Evolutionary conservation across 306 rosid species (phyloP).

Genomic region (Dryas drummondii): DNA sequence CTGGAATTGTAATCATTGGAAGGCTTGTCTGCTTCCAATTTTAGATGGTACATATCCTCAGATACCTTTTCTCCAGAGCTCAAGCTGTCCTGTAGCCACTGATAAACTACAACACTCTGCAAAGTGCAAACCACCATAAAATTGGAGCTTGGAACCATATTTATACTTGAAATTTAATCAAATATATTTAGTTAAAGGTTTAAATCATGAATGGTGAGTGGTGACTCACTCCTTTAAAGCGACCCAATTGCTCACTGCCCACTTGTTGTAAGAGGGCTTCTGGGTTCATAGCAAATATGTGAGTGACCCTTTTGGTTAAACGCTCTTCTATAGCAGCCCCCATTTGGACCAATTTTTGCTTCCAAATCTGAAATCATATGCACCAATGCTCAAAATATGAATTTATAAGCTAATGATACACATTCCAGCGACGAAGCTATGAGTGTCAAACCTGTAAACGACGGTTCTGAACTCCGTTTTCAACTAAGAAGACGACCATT

Average conservation of each 20-base stretch:
- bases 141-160: neutral
- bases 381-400: neutral
- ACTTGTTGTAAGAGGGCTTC: slow-evolving; percentile 50
- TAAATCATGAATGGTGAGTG: neutral
- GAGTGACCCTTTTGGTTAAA: slow-evolving; percentile 60
- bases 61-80: slow-evolving; percentile 65
- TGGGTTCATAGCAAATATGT: slow-evolving; percentile 58
- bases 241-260: slow-evolving; percentile 51
- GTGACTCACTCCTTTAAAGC: slow-evolving; percentile 64
- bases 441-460: slow-evolving; percentile 58
- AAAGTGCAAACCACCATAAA: slow-evolving; percentile 39
- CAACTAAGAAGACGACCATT: slow-evolving; percentile 58
- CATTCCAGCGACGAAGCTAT: neutral
- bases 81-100: slow-evolving; percentile 87
- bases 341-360: slow-evolving; percentile 74
- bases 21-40: slow-evolving; percentile 38
- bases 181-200: neutral
- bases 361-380: slow-evolving; percentile 66
- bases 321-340: slow-evolving; percentile 68
- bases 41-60: slow-evolving; percentile 58
- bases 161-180: neutral
- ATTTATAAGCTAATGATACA: neutral
- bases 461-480: slow-evolving; percentile 70
- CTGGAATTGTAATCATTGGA: slow-evolving; percentile 25
- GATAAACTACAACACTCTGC: slow-evolving; percentile 64